Base-by-base conservation (phyloP, 2,329 filamentous ascomycete genomes). In the Apiospora koreana region DNA sequence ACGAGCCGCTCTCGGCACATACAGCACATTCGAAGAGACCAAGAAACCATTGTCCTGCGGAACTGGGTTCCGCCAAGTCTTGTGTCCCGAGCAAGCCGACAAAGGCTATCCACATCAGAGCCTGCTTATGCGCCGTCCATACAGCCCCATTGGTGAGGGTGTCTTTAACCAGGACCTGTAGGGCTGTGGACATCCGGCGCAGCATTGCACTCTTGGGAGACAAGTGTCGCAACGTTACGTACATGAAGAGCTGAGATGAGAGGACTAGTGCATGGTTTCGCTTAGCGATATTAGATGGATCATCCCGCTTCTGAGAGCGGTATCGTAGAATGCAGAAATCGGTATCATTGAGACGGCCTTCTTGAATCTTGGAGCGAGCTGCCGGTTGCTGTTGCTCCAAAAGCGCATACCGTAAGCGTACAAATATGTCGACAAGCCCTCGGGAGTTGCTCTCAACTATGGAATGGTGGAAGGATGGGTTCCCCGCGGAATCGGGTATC, bases 221-320 rank as follows among this genome's bases (percentile, higher is more conserved):
- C 12, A 70, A 68, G n/a, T 58, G 68, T 46, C 70, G 68, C 25
- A 71, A 65, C 14, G 68, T 66, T 25, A 67, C 58, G 58, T 67
- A 70, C 58, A 67, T 70, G 68, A 71, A 71, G 25, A 71, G 16
- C 14, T 71, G 70, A 23, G 68, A 68, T 18, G 70, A 68, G n/a
- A 70, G 68, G 21, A 70, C 35, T 25, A 71, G 70, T 35, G 68
- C 68, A 54, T 35, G 18, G 35, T 58, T 69, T 38, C 68, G 68
- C 46, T n/a, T 58, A 5, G 6, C 43, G 5, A 21, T 2, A 62
- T 68, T 31, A 16, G 67, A 45, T 10, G 1, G 46, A 25, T 18
- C 7, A 12, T 25, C 16, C 31, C 31, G 42, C 46, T 45, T 48
- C 8, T 35, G 35, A n/a, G 43, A 45, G 12, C 62, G 67, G 23